Conservation (phyloP, 345 rosid genomes). For the Dovyalis caffra region DNA sequence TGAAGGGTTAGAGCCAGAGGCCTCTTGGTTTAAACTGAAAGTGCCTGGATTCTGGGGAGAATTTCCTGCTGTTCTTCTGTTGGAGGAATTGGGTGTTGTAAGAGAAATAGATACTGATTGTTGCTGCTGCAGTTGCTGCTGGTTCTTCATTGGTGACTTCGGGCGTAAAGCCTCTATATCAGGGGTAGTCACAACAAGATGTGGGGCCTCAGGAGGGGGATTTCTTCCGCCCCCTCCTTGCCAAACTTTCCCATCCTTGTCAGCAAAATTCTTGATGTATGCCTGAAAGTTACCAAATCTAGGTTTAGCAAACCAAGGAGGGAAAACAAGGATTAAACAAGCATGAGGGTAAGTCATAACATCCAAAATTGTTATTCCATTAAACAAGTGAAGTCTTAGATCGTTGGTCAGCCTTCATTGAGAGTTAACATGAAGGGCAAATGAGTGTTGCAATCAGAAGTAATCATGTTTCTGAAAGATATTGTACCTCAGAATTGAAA, state of each 20-base stretch:
- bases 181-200: slow-evolving; percentile 77
- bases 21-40: slow-evolving; percentile 59
- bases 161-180: slow-evolving; percentile 91
- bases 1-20: slow-evolving; percentile 54
- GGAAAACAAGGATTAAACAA: too few species aligned
- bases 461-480: slow-evolving; percentile 4
- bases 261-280: slow-evolving; percentile 64
- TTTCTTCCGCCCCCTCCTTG: slow-evolving; percentile 98
- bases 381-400: not conserved
- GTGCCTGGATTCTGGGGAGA: slow-evolving; percentile 64
- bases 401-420: not conserved
- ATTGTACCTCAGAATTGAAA: slow-evolving; percentile 70
- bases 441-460: not conserved
- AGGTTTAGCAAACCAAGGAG: not conserved
- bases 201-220: slow-evolving; percentile 91
- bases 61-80: slow-evolving; percentile 65
- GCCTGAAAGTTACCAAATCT: slow-evolving; percentile 45
- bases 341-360: not conserved
- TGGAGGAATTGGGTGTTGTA: slow-evolving; percentile 52
- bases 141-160: slow-evolving; percentile 96
- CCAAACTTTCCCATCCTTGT: slow-evolving; percentile 97
- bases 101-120: slow-evolving; percentile 65
- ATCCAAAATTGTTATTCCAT: not conserved
- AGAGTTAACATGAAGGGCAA: not conserved
- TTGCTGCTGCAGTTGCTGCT: slow-evolving; percentile 68